Base-by-base conservation (phyloP, 495 filamentous ascomycete species). In the Poronia punctata region DNA sequence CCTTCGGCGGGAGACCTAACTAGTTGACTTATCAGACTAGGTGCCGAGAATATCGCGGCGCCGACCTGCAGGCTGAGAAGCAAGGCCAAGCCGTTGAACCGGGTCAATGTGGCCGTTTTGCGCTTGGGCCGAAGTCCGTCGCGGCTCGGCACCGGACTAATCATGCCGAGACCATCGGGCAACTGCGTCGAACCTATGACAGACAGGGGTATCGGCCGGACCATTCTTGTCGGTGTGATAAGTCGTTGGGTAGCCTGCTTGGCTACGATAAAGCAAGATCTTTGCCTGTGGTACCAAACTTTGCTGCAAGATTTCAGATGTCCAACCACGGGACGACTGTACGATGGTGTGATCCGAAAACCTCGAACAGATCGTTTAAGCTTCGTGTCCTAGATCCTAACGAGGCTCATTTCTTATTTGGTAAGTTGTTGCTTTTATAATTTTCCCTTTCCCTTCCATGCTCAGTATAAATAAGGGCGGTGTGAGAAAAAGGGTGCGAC, bases 1-100 rank as follows among this genome's bases (percentile, higher is more conserved):
- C 38, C 52, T 7, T 43, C 33, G 4, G 48, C 49, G 2, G 60
- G 59, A 4, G 55, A 65, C 19, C 49, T 32, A 6, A 62, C 60
- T 27, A 62, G 52, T 14, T 48, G 54, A 33, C 50, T 53, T 9
- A 69, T 55, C 20, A 59, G 53, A 6, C 59, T 50, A 2, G 65
- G 64, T 10, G 64, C 52, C 9, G 60, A 57, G 43, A 71, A 70
- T 7, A 68, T 66, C 11, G 67, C 67, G 5, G 62, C 61, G 9
- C 67, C 67, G 36, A 70, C 64, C 33, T 67, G 62, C 17, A 70
- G 44, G 15, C 62, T 48, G 32, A 70, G 45, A 10, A 68, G 48
- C 6, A 71, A 44, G 4, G 64, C 46, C 19, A 59, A 38, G 29
- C 52, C 50, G 31, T 56, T 48, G 12, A 43, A 12, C 17, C 18